These are phyloP conservation scores for Collybia sordida DNA, from an alignment of 768 basidiomycete species.

Conservation along the genomic window DNA sequence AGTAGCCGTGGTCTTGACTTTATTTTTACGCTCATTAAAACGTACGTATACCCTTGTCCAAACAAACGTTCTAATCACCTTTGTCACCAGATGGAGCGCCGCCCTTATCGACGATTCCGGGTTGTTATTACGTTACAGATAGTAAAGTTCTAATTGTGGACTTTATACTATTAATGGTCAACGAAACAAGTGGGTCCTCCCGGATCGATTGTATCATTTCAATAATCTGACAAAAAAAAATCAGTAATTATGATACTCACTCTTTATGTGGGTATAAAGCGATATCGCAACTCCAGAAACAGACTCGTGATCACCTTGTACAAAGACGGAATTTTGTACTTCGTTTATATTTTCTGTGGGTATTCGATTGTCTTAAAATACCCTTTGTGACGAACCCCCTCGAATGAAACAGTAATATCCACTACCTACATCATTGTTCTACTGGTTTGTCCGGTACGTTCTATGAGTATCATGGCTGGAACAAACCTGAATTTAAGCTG, in stretches of 20 bases:
- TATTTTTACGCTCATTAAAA: conserved; percentile 6
- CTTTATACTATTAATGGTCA: conserved; percentile 4
- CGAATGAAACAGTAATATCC: conserved; percentile 13
- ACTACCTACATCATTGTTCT: conserved; percentile 14
- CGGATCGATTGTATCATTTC: too few relatives aligned
- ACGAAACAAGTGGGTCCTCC: conserved; percentile 2
- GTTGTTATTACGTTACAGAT: conserved; percentile 6
- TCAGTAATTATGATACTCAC: conserved; percentile 23
- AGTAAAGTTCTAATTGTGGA: conserved; percentile 6
- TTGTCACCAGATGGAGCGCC: conserved; percentile 1
- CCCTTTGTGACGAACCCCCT: neutral
- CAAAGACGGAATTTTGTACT: conserved; percentile 24
- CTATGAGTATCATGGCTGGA: neutral
- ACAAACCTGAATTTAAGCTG: neutral
- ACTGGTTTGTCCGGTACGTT: conserved; percentile 12
- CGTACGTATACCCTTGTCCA: neutral
- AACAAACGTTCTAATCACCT: neutral
- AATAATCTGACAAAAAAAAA: too few relatives aligned
- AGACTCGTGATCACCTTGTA: conserved; percentile 18
- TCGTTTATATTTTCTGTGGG: conserved; percentile 21
- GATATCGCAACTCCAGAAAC: conserved; percentile 18
- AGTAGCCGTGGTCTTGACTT: neutral
- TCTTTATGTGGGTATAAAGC: conserved; percentile 18
- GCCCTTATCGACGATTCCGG: conserved; percentile 4
- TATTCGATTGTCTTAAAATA: neutral